These are phyloP conservation scores for Chalaropsis ovoidea DNA, from an alignment of 2,329 filamentous ascomycete species.

Conservation along the genomic window DNA sequence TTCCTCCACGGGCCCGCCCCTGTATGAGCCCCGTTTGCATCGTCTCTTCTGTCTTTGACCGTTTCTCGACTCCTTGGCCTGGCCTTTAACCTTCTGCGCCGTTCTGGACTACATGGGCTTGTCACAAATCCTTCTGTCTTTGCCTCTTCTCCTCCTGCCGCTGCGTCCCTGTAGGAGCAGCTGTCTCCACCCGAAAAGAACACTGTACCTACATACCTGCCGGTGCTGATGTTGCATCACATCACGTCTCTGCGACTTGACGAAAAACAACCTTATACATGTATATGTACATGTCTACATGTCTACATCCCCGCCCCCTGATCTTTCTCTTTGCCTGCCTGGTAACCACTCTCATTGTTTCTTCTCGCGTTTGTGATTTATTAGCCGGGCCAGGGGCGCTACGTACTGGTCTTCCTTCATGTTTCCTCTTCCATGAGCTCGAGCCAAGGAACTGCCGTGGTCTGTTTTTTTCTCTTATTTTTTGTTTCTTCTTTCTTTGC, in stretches of 20 bases:
- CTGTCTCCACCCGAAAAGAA: background rate
- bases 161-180: background rate
- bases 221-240: background rate
- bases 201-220: background rate
- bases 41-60: background rate
- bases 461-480: background rate
- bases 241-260: slow-evolving; percentile 1
- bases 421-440: slow-evolving; percentile 9
- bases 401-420: background rate
- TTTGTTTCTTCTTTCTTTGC: background rate
- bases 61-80: slow-evolving; percentile 1
- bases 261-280: slow-evolving; percentile 11
- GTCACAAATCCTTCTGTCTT: slow-evolving; percentile 8
- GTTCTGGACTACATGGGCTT: background rate
- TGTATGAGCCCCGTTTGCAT: slow-evolving; percentile 3
- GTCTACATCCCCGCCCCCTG: background rate
- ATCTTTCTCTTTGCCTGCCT: background rate
- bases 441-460: slow-evolving; percentile 7
- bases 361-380: slow-evolving; percentile 11
- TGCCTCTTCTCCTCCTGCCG: background rate
- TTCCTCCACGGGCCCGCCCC: background rate
- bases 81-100: background rate
- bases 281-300: background rate
- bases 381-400: background rate
- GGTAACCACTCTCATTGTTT: background rate